Evolutionary conservation across 1,284 basidiomycete species (phyloP).

Genomic region (Volvariella surrecta): DNA sequence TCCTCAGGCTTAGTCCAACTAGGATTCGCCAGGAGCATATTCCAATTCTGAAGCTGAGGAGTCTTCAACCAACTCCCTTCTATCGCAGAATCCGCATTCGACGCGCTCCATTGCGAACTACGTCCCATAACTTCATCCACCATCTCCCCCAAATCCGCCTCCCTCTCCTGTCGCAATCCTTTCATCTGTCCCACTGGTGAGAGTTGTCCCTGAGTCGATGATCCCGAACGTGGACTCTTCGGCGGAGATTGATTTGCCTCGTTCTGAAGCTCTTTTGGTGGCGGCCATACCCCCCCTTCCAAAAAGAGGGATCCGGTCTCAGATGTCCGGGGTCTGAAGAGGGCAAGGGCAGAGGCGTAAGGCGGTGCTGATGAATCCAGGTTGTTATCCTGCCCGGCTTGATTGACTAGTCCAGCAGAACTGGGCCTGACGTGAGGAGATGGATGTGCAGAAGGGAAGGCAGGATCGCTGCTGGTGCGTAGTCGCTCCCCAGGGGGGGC

Average conservation of each 20-base stretch:
- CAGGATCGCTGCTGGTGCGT: too few relatives aligned
- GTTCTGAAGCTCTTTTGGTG: constrained; percentile 11
- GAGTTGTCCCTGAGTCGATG: too few relatives aligned
- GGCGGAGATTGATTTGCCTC: too few relatives aligned
- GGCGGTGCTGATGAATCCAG: constrained; percentile 2
- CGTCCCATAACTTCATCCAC: constrained; percentile 26
- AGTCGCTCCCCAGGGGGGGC: too few relatives aligned
- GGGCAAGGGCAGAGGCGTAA: constrained; percentile 12
- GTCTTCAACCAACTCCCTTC: background rate
- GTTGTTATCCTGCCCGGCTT: too few relatives aligned
- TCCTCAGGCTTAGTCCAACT: background rate
- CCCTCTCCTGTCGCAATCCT: constrained; percentile 14
- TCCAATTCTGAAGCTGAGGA: background rate
- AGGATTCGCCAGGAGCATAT: background rate
- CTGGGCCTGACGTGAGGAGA: too few relatives aligned
- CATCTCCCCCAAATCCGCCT: constrained; percentile 19
- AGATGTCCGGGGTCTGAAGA: constrained; percentile 17
- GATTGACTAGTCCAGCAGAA: too few relatives aligned
- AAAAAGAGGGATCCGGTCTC: constrained; percentile 23
- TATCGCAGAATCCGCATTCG: background rate
- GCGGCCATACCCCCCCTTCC: constrained; percentile 20
- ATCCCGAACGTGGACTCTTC: too few relatives aligned
- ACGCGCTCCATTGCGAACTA: background rate
- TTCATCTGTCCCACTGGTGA: constrained; percentile 8
- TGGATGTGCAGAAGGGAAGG: too few relatives aligned